phyloP scores from a whole-genome alignment of 2,329 filamentous ascomycete species.

The Madurella fahalii region DNA sequence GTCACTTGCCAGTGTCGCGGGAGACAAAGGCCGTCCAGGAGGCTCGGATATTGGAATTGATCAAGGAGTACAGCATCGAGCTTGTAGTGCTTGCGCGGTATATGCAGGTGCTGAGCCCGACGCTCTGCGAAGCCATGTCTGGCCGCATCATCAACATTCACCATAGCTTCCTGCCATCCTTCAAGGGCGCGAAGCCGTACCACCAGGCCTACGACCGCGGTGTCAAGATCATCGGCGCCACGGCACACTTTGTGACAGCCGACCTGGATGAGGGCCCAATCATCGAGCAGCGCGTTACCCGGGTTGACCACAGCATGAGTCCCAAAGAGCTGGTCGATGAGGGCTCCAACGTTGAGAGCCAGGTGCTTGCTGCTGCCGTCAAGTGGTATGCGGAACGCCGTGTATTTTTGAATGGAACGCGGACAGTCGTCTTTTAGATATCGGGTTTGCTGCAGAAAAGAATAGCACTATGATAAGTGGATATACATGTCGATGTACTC shows the following conservation, averaged over 20 bases:
- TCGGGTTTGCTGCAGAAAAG: neutral
- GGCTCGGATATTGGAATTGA: conserved; percentile 64
- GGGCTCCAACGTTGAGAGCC: conserved; percentile 79
- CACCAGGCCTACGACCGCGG: conserved; percentile 83
- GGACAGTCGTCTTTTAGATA: conserved; percentile 26
- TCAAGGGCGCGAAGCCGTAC: conserved; percentile 86
- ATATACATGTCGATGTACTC: too few relatives aligned
- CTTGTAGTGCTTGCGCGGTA: conserved; percentile 78
- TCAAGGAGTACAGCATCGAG: conserved; percentile 65
- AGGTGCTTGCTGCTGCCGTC: conserved; percentile 74
- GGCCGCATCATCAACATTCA: conserved; percentile 91
- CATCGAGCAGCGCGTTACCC: conserved; percentile 76
- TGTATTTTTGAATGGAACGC: conserved; percentile 54
- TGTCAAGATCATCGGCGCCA: conserved; percentile 85
- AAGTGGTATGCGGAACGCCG: conserved; percentile 79
- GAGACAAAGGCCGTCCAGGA: conserved; percentile 77
- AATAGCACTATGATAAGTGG: too few relatives aligned
- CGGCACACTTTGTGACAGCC: conserved; percentile 80
- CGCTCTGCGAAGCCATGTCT: conserved; percentile 71
- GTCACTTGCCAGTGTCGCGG: conserved; percentile 73
- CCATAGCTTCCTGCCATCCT: conserved; percentile 79
- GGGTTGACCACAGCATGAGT: conserved; percentile 73
- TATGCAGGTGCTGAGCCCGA: conserved; percentile 80
- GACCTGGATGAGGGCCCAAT: conserved; percentile 84
- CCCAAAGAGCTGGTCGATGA: conserved; percentile 74